A percentile compares a stretch with the other conserved stretches of the same genome.
These are phyloP conservation scores for Candida orba DNA, from an alignment of 805 yeast genomes.

Conservation along the genomic window DNA sequence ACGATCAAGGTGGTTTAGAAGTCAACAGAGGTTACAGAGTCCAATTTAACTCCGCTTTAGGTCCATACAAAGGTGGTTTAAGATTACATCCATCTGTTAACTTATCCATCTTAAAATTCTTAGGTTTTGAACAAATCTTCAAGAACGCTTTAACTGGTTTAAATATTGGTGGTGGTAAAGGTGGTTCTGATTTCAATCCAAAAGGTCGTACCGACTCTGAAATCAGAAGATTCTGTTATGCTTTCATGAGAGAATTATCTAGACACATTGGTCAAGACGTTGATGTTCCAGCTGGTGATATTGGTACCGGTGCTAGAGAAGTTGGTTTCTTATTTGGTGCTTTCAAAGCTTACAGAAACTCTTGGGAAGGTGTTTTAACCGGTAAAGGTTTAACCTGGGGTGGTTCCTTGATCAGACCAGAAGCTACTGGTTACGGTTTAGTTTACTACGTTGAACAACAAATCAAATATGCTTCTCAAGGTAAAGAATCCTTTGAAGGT, in stretches of 20 bases:
- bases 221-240: conserved; percentile 93
- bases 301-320: conserved; percentile 88
- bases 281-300: conserved; percentile 99
- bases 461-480: conserved; percentile 88
- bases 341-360: conserved; percentile 83
- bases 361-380: conserved; percentile 95
- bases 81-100: conserved; percentile 97
- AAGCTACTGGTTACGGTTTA: conserved; percentile 98
- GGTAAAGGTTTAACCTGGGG: conserved; percentile 99
- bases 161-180: conserved; percentile 99
- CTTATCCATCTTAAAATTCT: conserved; percentile 88
- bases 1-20: conserved; percentile 84
- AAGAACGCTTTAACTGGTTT: conserved; percentile 97
- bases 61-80: conserved; percentile 99
- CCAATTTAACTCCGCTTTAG: conserved; percentile 95
- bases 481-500: conserved; percentile 85
- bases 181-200: conserved; percentile 98
- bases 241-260: conserved; percentile 92
- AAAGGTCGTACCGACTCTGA: conserved; percentile 90
- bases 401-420: conserved; percentile 98
- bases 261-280: conserved; percentile 96
- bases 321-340: conserved; percentile 87
- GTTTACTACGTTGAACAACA: conserved; percentile 96
- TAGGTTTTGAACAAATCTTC: conserved; percentile 98
- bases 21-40: conserved; percentile 98